These are phyloP conservation scores for Lodderomyces theae DNA, from an alignment of 1,139 yeast species.

Conservation along the genomic window DNA sequence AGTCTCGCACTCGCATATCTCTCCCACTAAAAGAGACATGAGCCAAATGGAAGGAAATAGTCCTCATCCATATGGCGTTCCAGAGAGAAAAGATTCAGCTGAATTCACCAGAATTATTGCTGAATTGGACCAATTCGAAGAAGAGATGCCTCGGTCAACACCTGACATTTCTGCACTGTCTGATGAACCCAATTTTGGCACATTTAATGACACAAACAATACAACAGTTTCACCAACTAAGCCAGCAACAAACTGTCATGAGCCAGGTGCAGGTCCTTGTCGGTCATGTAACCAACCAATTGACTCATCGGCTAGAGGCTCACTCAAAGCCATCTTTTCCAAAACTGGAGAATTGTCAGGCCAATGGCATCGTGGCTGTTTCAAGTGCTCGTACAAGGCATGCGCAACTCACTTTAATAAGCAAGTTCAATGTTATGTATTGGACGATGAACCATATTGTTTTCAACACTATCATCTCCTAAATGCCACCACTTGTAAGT, in stretches of 20 bases:
- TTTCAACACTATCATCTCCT: conserved; percentile 73
- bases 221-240: background rate
- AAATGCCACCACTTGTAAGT: conserved; percentile 71
- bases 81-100: conserved; percentile 5
- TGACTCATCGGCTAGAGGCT: conserved; percentile 46
- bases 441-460: conserved; percentile 79
- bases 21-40: conserved; percentile 9
- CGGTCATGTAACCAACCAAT: conserved; percentile 56
- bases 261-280: conserved; percentile 73
- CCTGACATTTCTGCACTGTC: conserved; percentile 2
- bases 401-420: conserved; percentile 59
- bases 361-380: conserved; percentile 91
- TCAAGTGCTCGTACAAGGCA: conserved; percentile 55
- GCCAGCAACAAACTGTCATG: background rate
- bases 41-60: conserved; percentile 2
- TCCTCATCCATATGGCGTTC: conserved; percentile 1
- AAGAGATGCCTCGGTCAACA: conserved; percentile 2
- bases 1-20: conserved; percentile 20
- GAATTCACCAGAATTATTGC: conserved; percentile 5
- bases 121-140: conserved; percentile 4
- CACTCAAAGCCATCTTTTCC: conserved; percentile 56
- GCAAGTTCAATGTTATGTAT: conserved; percentile 72
- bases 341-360: conserved; percentile 82
- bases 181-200: background rate
- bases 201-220: background rate